A percentile compares a stretch with the other conserved stretches of the same genome.
phyloP scores from a whole-genome alignment of 306 rosid genomes.

The Fragaria iinumae region DNA sequence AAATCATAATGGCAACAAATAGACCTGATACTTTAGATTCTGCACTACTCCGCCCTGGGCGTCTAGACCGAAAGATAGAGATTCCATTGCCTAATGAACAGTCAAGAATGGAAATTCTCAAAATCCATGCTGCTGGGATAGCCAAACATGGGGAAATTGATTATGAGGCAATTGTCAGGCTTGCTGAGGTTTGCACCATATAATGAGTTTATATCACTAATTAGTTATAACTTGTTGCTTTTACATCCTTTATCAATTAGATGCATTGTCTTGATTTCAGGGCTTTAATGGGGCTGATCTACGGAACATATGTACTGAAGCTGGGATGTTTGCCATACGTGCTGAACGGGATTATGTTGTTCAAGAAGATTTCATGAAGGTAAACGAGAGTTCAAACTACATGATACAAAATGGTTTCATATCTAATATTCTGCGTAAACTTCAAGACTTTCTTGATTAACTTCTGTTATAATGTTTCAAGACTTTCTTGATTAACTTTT shows the following conservation, averaged over 20 bases:
- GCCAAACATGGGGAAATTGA: constrained; percentile 97
- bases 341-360: constrained; percentile 94
- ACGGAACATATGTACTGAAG: constrained; percentile 93
- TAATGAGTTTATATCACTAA: neutral
- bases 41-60: constrained; percentile 93
- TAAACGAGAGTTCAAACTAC: constrained; percentile 5
- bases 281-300: constrained; percentile 98
- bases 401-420: neutral
- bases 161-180: constrained; percentile 94
- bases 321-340: constrained; percentile 97
- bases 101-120: constrained; percentile 90
- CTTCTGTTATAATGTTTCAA: neutral
- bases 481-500: neutral
- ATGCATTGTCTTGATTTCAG: constrained; percentile 36
- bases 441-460: neutral
- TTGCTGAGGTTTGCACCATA: constrained; percentile 68
- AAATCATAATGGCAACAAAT: constrained; percentile 97
- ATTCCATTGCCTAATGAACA: constrained; percentile 96
- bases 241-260: neutral
- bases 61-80: constrained; percentile 93
- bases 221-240: neutral
- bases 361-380: constrained; percentile 99
- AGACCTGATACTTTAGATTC: constrained; percentile 93
- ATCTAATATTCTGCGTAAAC: neutral
- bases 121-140: constrained; percentile 95